Base-by-base conservation (phyloP, 805 yeast genomes). In the Cyberlindnera subsufficiens region DNA sequence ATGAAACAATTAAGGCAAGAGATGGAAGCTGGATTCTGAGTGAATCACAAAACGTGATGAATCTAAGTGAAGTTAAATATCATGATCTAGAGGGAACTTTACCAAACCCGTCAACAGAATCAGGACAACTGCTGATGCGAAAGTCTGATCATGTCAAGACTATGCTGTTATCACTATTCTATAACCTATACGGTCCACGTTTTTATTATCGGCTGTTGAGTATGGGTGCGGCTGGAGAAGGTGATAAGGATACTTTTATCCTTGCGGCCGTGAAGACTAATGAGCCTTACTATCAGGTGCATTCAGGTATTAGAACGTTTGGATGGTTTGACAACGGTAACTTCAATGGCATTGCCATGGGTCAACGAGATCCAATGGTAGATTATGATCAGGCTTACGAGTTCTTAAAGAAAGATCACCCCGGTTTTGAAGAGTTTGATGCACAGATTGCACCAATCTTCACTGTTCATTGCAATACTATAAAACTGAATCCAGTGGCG, bases 281-380 rank as follows among this genome's bases (percentile, higher is more conserved):
- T 18, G 58, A 54, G 33, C 37, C 27, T 10, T 79, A 69, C 58
- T 77, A 72, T 56, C 89, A 82, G 59, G 72, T 76, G 3, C 47
- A 48, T 25, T 50, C 60, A 4, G 50, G 45, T 17, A 53, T 56
- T 30, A 51, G 50, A 35, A 40, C 60, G n/a, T 54, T 56, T 44
- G 60, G 60, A 10, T 54, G 58, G 56, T 50, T 46, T 36, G 50
- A 52, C 22, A 59, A 61, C 37, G 64, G 61, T 11, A 67, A 66
- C 10, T 82, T 73, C 56, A 61, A 69, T n/a, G 91, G 90, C n/a
- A 75, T 80, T 9, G 86, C 85, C 3, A 86, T 86, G 88, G 81
- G 83, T 5, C 95, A 86, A 59, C 77, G 68, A 47, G 78, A 82
- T 55, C 87, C 90, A 3, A 60, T 70, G n/a, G 72, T 72, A 35